Base-by-base conservation (phyloP, 106 monocot genomes). In the Dioscorea dumetorum region DNA sequence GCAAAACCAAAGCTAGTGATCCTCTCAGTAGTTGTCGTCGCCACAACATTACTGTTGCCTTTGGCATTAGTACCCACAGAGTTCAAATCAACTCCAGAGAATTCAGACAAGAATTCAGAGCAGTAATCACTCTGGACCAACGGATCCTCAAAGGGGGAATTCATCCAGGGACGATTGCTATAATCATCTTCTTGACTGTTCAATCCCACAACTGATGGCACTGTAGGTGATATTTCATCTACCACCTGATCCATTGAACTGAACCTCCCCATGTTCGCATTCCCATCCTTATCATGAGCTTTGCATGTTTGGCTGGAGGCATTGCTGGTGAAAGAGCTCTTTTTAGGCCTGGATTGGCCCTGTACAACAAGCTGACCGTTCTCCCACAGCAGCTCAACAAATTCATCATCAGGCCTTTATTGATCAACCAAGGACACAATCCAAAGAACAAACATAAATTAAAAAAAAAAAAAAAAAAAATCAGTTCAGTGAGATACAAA, bases 321-420 rank as follows among this genome's bases (percentile, higher is more conserved):
- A 21, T 48, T 12, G 61, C 58, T 24, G 22, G 73, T 57, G 19
- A 74, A 56, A 32, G 59, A 14, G 48, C 48, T 65, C 68, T 75
- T 79, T 33, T 64, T 77, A 14, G 76, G 48, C 28, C 67, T 67
- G 8, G 76, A 72, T 31, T 81, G 81, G 20, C 81, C 76, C 66
- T 81, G 81, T 72, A 72, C 82, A 69, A 83, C 77, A 63, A 84
- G 71, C 34, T 78, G 88, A 17, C 84, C 79, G 61, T 84, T 84
- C 64, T 84, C 84, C 88, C 81, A 88, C 35, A 84, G 58, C 4
- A 88, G 71, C 79, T 88, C 88, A 0, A 64, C 76, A 32, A 88
- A 76, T 0, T 88, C 84, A 59, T 75, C 17, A 19, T 78, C 83
- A 52, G 87, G 66, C 72, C 76, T 64, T 58, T 20, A 41, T 41